Evolutionary conservation across 2,329 filamentous ascomycete genomes (phyloP).

Genomic region (Amylocarpus encephaloides): DNA sequence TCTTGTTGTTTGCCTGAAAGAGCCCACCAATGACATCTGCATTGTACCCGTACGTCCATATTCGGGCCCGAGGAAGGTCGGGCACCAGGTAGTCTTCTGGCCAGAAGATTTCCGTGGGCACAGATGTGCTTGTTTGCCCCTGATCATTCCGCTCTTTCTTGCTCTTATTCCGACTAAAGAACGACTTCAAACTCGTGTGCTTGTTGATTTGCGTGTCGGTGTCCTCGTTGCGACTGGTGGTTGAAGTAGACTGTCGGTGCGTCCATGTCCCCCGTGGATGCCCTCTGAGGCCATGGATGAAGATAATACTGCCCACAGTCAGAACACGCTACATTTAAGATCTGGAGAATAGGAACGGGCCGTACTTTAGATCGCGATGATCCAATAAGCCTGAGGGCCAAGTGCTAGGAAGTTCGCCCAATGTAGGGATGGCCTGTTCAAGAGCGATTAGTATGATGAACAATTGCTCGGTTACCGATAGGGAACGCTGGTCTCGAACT

Average conservation of each 20-base stretch:
- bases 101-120: constrained; percentile 21
- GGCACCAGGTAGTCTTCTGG: constrained; percentile 23
- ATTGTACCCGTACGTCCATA: constrained; percentile 34
- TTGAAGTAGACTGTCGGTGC: neutral
- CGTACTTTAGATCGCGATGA: too few relatives aligned
- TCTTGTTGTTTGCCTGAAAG: neutral
- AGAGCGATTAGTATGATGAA: too few relatives aligned
- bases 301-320: constrained; percentile 3
- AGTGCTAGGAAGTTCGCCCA: too few relatives aligned
- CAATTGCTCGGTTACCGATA: too few relatives aligned
- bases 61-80: constrained; percentile 31
- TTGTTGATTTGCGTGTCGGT: too few relatives aligned
- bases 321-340: too few relatives aligned
- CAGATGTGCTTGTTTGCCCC: neutral
- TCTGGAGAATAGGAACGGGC: too few relatives aligned
- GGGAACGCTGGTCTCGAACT: neutral
- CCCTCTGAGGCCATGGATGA: constrained; percentile 24
- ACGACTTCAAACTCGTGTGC: too few relatives aligned
- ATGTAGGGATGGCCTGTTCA: too few relatives aligned
- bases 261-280: constrained; percentile 25
- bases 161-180: neutral
- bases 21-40: constrained; percentile 5
- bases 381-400: too few relatives aligned
- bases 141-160: neutral
- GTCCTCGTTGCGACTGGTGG: neutral